Evolutionary conservation across 1,284 basidiomycete genomes (phyloP).

Genomic region (Vanrija sp.): DNA sequence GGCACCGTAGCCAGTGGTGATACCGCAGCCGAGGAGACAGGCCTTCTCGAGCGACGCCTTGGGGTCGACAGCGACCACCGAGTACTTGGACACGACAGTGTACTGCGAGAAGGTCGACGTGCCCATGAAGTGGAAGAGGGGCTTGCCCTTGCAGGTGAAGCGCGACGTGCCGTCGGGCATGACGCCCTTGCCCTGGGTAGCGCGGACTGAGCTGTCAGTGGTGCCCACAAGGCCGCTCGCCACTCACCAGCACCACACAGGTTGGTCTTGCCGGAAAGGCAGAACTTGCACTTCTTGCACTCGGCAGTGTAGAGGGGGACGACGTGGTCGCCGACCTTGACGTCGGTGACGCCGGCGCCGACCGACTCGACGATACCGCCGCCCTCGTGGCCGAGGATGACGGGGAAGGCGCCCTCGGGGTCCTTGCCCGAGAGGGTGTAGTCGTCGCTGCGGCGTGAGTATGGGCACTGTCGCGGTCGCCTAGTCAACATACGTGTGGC

Average conservation of each 20-base stretch:
- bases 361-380: constrained; percentile 73
- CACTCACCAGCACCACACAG: constrained; percentile 64
- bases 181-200: constrained; percentile 90
- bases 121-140: constrained; percentile 97
- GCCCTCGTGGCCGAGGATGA: constrained; percentile 84
- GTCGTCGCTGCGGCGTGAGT: constrained; percentile 58
- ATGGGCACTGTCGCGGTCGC: not conserved
- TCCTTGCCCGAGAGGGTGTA: constrained; percentile 96
- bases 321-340: constrained; percentile 84
- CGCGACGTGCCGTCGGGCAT: constrained; percentile 93
- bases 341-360: constrained; percentile 85
- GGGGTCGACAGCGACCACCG: constrained; percentile 83
- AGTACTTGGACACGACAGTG: constrained; percentile 96
- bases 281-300: constrained; percentile 95
- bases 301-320: constrained; percentile 95
- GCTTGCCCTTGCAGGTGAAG: constrained; percentile 85
- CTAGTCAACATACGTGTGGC: constrained; percentile 69
- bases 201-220: constrained; percentile 59
- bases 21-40: constrained; percentile 91
- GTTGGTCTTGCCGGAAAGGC: constrained; percentile 98
- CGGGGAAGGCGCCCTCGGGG: constrained; percentile 93
- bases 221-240: not conserved
- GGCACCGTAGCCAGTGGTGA: constrained; percentile 77
- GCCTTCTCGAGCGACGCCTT: constrained; percentile 88
- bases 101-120: constrained; percentile 98